Evolutionary conservation across 768 basidiomycete genomes (phyloP), one percentile per base, ranked within the genome.

Genomic region (Infundibulicybe gibba): DNA sequence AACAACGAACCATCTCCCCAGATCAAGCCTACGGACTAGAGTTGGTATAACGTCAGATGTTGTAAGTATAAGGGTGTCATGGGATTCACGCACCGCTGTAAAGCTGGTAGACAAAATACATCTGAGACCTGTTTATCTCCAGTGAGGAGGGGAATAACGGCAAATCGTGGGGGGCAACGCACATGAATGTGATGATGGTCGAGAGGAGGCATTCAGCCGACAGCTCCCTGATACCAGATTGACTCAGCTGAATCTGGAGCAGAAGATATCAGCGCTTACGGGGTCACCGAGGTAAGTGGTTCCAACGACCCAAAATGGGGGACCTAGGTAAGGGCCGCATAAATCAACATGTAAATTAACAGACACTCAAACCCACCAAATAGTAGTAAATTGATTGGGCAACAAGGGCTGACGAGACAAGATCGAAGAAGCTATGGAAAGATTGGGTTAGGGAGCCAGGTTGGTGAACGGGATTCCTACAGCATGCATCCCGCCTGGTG

Each of bases 331-430:
- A 13, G 38, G 32, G 12, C 17, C 30, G n/a, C n/a, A 37, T 43
- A 5, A 37, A n/a, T 41, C 16, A 30, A 5, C 9, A 9, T 31
- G 31, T 4, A 6, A 15, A 14, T 8, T 30, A 13, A 32, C 30
- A 30, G 40, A 19, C 14, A 4, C 41, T 14, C 13, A 39, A 34
- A 49, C 60, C 33, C 41, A 72, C 74, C 44, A 74, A 55, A 48
- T 76, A 76, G 50, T 71, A 70, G 52, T 72, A 74, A 20, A 76
- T 58, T 2, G 71, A 71, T 51, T 75, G 69, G 2, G 69, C 70
- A 9, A 72, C 64, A 11, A 76, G 57, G 17, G 57, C 57, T 1
- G 72, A 69, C 1, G 72, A 74, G 0, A 59, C 45, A 8, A 75
- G 39, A 39, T 76, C 73, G 17, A 75, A 54, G 20, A 63, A 35